Evolutionary conservation across 129 eudicot species (phyloP).

Genomic region (Mikania micrantha): DNA sequence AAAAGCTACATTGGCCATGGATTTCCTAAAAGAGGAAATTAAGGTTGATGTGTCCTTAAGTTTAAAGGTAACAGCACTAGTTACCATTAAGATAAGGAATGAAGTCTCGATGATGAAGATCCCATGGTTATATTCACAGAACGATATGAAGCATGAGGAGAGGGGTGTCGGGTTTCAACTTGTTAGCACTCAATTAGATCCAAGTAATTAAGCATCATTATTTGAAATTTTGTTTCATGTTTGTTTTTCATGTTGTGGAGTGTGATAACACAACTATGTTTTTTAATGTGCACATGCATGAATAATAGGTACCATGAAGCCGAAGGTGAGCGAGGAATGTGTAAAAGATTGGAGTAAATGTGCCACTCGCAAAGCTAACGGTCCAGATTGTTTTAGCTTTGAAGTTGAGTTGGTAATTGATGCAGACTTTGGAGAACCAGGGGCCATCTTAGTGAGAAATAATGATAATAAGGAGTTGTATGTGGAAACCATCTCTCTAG

Average conservation of each 20-base stretch:
- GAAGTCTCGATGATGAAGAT: slow-evolving; percentile 37
- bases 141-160: slow-evolving; percentile 19
- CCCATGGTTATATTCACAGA: slow-evolving; percentile 49
- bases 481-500: slow-evolving; percentile 59
- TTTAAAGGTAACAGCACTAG: slow-evolving; percentile 22
- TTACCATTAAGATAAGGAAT: slow-evolving; percentile 1
- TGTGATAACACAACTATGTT: background rate
- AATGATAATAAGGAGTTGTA: slow-evolving; percentile 70
- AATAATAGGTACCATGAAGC: slow-evolving; percentile 40
- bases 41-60: slow-evolving; percentile 29
- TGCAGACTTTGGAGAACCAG: slow-evolving; percentile 68
- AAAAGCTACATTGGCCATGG: slow-evolving; percentile 30
- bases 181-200: slow-evolving; percentile 65
- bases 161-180: slow-evolving; percentile 67
- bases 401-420: slow-evolving; percentile 58
- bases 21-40: slow-evolving; percentile 18
- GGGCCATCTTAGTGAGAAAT: slow-evolving; percentile 60
- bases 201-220: slow-evolving; percentile 20
- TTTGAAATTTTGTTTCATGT: background rate
- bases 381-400: slow-evolving; percentile 49
- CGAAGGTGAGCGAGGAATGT: slow-evolving; percentile 60
- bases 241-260: no score
- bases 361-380: slow-evolving; percentile 34
- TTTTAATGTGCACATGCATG: no score
- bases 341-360: slow-evolving; percentile 71